Evolutionary conservation across 257 asterid species (phyloP), one percentile per base, ranked within the genome.

Genomic region (Parsonsia alboflavescens): DNA sequence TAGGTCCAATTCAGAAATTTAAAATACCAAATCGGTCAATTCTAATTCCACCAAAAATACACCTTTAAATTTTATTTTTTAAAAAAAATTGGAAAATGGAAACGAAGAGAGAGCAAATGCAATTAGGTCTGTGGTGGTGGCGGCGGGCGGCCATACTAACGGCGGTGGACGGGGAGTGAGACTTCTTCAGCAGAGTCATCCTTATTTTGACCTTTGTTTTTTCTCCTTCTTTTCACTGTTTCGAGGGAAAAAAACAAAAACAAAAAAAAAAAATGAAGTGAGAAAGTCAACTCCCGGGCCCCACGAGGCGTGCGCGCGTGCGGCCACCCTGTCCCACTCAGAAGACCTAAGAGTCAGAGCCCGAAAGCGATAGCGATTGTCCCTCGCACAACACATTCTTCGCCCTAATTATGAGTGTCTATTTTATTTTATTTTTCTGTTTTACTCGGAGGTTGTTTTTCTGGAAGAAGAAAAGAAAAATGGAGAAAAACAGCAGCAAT

Each of bases 271-370:
- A 53, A 4, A 12, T 10, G 0, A 53, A 4, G 12, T 10, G 0
- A 3, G 19, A 1, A 68, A 11, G 90, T 86, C 89, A 84, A 86
- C 87, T 82, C 0, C 0, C 21, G 77, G 89, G 87, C 74, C 68
- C 91, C 87, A 85, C 91, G 75, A 82, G 82, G 84, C 79, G 46
- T 78, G 86, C 83, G 74, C 87, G 91, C 93, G 89, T 86, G 89
- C 89, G 76, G 79, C 28, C 66, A 80, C 22, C 53, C 0, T 0
- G 86, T 21, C 83, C 89, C 36, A 21, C 28, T 10, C 10, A 19
- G 1, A 19, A 24, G 61, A 63, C 96, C 84, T 84, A 10, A 46
- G 93, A 89, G 96, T 89, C 91, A 89, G 96, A 83, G 88, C 86
- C 82, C 66, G 93, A 89, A 57, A 83, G 86, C 80, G 89, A 88